Percentiles rank a stretch among this genome's conserved stretches.
Conservation (phyloP, 495 filamentous ascomycete species). For the Sporormia fimetaria region DNA sequence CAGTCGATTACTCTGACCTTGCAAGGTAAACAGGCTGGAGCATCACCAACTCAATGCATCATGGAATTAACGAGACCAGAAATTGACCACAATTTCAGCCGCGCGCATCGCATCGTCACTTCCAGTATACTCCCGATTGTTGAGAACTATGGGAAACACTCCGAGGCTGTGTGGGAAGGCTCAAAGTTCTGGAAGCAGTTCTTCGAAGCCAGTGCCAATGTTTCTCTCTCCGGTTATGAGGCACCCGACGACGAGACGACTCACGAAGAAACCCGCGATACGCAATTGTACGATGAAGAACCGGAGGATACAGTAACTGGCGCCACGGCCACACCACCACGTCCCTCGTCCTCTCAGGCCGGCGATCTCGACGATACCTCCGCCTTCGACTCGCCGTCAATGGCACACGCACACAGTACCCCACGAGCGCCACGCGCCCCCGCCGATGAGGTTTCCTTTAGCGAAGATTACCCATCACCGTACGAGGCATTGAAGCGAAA, state of each 20-base stretch:
- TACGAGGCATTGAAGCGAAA: constrained; percentile 56
- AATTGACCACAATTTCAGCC: constrained; percentile 97
- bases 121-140: constrained; percentile 85
- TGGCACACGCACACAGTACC: constrained; percentile 32
- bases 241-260: constrained; percentile 47
- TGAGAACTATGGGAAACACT: constrained; percentile 93
- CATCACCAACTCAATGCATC: background rate
- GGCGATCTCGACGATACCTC: constrained; percentile 41
- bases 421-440: constrained; percentile 30
- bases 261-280: constrained; percentile 38
- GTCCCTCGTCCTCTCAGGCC: constrained; percentile 18
- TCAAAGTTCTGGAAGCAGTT: constrained; percentile 99
- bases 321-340: constrained; percentile 25
- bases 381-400: constrained; percentile 43
- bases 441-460: constrained; percentile 36
- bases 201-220: constrained; percentile 96
- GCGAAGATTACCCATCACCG: constrained; percentile 54
- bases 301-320: constrained; percentile 29
- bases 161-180: constrained; percentile 88
- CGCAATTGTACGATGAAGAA: constrained; percentile 33
- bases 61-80: constrained; percentile 41
- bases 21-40: constrained; percentile 59
- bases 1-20: constrained; percentile 93
- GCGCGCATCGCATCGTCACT: constrained; percentile 91
- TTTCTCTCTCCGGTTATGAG: constrained; percentile 92